Conservation (phyloP, 2,329 filamentous ascomycete genomes). For the Phialophora macrospora region DNA sequence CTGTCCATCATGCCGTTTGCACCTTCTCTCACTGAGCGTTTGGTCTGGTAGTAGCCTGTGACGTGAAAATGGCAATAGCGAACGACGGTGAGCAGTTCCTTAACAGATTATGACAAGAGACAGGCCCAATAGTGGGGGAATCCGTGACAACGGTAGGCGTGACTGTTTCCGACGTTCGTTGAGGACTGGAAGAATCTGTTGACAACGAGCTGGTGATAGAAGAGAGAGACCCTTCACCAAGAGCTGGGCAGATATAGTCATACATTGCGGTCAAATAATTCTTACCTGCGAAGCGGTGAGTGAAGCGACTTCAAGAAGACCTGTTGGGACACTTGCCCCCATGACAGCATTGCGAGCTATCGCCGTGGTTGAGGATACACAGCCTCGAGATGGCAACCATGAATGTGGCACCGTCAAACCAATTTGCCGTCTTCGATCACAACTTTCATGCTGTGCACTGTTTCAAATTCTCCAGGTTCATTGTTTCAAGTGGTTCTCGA, state of each 20-base stretch:
- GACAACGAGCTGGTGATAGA: not conserved
- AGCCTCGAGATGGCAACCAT: conserved; percentile 1
- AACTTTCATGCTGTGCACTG: conserved; percentile 9
- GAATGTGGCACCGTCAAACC: conserved; percentile 14
- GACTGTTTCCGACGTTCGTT: not conserved
- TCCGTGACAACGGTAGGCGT: not conserved
- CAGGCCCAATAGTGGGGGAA: not conserved
- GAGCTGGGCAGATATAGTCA: not conserved
- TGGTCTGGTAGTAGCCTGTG: not conserved
- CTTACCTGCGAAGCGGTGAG: conserved; percentile 5
- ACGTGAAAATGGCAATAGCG: not conserved
- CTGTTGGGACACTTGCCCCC: not conserved
- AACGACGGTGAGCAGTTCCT: not conserved
- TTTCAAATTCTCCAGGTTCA: conserved; percentile 3
- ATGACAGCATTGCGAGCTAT: not conserved
- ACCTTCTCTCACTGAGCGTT: conserved; percentile 1
- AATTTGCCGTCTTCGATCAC: conserved; percentile 10
- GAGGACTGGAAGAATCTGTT: not conserved
- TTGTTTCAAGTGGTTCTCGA: conserved; percentile 15
- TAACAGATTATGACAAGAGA: not conserved
- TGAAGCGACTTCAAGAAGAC: not conserved
- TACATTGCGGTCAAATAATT: not conserved
- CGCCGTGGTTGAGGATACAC: conserved; percentile 19
- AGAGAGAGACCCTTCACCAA: not conserved
- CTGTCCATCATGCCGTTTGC: conserved; percentile 10